phyloP scores from a whole-genome alignment of 2,329 filamentous ascomycete genomes.

The Trichoderma simmonsii region DNA sequence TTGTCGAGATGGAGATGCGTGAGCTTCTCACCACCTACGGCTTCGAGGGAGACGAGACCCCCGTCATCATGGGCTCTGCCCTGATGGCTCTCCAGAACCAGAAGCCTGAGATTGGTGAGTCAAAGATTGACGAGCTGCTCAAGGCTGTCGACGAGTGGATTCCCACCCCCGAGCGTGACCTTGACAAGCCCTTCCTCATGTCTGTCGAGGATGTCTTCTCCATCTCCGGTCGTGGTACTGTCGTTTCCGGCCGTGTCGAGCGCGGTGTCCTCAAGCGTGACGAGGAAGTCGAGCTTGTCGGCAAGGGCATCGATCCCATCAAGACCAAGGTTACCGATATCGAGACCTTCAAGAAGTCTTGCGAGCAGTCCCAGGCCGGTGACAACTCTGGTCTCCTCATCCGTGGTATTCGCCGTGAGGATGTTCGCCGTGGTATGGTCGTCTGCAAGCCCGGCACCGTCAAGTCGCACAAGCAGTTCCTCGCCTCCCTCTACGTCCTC shows the following conservation, averaged over 20 bases:
- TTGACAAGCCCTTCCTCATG: constrained; percentile 99
- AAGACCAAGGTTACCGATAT: constrained; percentile 99
- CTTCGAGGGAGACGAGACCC: constrained; percentile 97
- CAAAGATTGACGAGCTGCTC: constrained; percentile 90
- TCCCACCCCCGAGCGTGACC: constrained; percentile 86
- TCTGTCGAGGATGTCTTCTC: constrained; percentile 93
- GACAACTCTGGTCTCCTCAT: constrained; percentile 98
- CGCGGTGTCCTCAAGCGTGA: constrained; percentile 93
- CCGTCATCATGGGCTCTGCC: constrained; percentile 94
- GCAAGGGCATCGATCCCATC: constrained; percentile 76
- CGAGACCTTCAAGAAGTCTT: constrained; percentile 99
- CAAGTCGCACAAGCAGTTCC: constrained; percentile 87
- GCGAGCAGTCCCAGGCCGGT: constrained; percentile 91
- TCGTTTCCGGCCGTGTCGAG: constrained; percentile 95
- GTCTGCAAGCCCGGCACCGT: constrained; percentile 77
- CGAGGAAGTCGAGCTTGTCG: constrained; percentile 89
- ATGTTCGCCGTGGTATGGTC: constrained; percentile 93
- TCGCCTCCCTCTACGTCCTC: constrained; percentile 94
- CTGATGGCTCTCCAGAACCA: constrained; percentile 89
- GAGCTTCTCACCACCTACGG: constrained; percentile 90
- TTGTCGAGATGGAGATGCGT: constrained; percentile 99
- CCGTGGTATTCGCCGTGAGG: constrained; percentile 93
- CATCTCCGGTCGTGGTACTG: constrained; percentile 90
- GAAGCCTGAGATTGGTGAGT: constrained; percentile 77
- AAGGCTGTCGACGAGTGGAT: constrained; percentile 92